These are phyloP conservation scores for Suillus variegatus DNA, from an alignment of 768 basidiomycete species.

Conservation along the genomic window DNA sequence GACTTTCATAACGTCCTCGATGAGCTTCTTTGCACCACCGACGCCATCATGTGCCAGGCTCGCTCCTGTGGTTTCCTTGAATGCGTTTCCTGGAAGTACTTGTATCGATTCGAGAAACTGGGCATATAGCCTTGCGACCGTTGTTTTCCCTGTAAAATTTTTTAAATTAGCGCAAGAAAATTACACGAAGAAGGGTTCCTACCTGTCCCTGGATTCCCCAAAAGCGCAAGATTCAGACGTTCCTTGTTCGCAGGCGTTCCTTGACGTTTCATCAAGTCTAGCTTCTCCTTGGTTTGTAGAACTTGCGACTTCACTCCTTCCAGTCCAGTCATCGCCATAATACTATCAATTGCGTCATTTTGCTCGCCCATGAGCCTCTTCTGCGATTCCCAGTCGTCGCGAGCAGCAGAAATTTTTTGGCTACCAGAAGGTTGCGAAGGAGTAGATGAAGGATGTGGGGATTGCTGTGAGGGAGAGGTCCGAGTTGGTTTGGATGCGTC, in stretches of 20 bases:
- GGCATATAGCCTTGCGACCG: slow-evolving; percentile 60
- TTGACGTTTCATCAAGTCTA: slow-evolving; percentile 50
- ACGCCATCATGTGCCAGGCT: slow-evolving; percentile 56
- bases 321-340: slow-evolving; percentile 64
- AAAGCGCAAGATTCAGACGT: slow-evolving; percentile 55
- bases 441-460: not conserved
- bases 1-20: slow-evolving; percentile 45
- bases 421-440: not conserved
- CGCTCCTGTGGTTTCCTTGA: slow-evolving; percentile 60
- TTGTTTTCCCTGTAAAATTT: slow-evolving; percentile 53
- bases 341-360: slow-evolving; percentile 49
- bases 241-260: slow-evolving; percentile 45
- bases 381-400: slow-evolving; percentile 49
- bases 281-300: slow-evolving; percentile 51
- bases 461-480: not conserved
- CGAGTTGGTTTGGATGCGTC: not conserved
- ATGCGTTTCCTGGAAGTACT: slow-evolving; percentile 47
- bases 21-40: slow-evolving; percentile 42
- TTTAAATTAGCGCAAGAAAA: not conserved
- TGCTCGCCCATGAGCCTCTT: slow-evolving; percentile 51
- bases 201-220: slow-evolving; percentile 75
- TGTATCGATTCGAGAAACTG: slow-evolving; percentile 53
- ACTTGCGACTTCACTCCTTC: slow-evolving; percentile 58
- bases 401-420: not conserved
- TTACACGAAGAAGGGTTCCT: slow-evolving; percentile 10